Conservation (phyloP, 192 early-diverging fungal species). For the Diversispora epigaea region DNA sequence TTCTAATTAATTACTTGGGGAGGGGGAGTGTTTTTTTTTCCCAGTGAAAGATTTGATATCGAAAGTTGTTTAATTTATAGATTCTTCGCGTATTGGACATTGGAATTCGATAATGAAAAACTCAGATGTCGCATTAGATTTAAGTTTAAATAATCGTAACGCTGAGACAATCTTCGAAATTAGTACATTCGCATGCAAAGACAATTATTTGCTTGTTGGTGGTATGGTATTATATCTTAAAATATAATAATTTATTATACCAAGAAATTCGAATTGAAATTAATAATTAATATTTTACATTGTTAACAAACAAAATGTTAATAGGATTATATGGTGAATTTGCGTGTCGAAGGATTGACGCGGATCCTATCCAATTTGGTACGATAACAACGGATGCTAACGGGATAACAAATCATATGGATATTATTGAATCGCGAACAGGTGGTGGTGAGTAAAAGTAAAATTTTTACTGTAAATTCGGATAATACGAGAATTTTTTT, state of each 20-base stretch:
- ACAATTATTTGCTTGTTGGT: slow-evolving; percentile 51
- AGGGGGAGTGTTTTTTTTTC: too few relatives aligned
- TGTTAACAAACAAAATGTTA: neutral
- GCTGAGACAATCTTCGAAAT: slow-evolving; percentile 37
- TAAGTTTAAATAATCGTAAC: neutral
- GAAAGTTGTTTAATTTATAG: neutral
- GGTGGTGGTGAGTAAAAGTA: slow-evolving; percentile 42
- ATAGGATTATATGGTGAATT: slow-evolving; percentile 50
- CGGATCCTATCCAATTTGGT: slow-evolving; percentile 31
- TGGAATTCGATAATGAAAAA: slow-evolving; percentile 29
- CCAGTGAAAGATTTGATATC: neutral
- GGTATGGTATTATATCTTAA: slow-evolving; percentile 15
- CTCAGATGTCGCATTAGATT: slow-evolving; percentile 1
- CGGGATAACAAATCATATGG: slow-evolving; percentile 66
- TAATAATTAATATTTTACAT: neutral
- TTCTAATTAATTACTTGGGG: neutral
- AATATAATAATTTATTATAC: neutral
- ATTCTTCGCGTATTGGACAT: slow-evolving; percentile 14
- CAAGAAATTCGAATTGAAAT: neutral
- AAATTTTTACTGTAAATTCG: neutral
- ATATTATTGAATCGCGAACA: slow-evolving; percentile 44
- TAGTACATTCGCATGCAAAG: slow-evolving; percentile 51
- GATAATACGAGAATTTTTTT: neutral
- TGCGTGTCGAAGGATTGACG: slow-evolving; percentile 35
- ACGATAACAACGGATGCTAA: slow-evolving; percentile 44